Base-by-base conservation (phyloP, 2,329 filamentous ascomycete genomes). In the Fonsecaea multimorphosa region DNA sequence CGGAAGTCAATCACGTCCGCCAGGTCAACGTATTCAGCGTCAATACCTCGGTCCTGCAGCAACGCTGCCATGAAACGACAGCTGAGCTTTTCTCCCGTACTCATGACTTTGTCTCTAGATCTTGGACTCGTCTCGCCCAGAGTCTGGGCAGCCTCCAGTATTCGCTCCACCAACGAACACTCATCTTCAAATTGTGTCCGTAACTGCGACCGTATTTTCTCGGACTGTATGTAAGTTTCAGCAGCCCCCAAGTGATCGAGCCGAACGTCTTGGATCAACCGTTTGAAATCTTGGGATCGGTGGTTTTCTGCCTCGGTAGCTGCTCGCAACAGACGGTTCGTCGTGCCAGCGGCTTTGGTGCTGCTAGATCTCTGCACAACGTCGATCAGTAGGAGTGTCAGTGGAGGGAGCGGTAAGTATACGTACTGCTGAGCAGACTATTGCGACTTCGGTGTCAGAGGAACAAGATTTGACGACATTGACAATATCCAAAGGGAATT, bases 1-100 rank as follows among this genome's bases (percentile, higher is more conserved):
- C 87, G 84, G 73, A 88, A 89, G 75, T 91, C 87, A 75, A 97
- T 85, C 57, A 92, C 83, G 72, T 97, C 92, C 58, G 91, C 89
- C 57, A 98, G 82, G 76, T 98, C 95, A 65, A 99, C 88, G 75
- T 94, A 98, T 77, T 95, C 90, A 12, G 95, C 91, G 53, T 91
- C 89, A 3, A 96, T 89, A 19, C 91, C 90, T 73, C 86, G 84
- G 74, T 97, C 93, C 75, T 90, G 88, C 70, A 99, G 80, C 67
- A 98, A 79, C 5, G 90, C 88, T 24, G 94, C 86, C 90, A 99
- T 93, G 77, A 95, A 95, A 34, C 89, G 86, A 78, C 94, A 98
- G 79, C 92, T 96, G 71, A 99, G 83, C 81, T 97, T 98, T 84
- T 99, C 95, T 62, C 95, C 95, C 72, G 95, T 93, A 77, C 93